Conservation (phyloP, 768 basidiomycete species). For the Saitozyma sp. region DNA sequence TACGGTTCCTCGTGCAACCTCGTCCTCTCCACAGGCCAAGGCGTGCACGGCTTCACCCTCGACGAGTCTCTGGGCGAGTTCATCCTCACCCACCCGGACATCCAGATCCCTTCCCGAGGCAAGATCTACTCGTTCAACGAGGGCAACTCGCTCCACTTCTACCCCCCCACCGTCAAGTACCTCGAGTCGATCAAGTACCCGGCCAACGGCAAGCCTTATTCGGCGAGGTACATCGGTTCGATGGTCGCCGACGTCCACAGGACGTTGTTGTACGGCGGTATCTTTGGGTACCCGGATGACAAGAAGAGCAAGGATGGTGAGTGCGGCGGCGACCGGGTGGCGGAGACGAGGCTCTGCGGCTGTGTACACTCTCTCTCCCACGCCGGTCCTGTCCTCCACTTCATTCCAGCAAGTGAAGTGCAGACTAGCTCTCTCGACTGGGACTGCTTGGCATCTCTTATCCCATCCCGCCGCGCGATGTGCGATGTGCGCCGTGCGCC, state of each 20-base stretch:
- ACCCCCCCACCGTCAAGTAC: slow-evolving; percentile 74
- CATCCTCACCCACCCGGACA: slow-evolving; percentile 96
- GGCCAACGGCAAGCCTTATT: slow-evolving; percentile 56
- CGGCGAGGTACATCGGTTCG: slow-evolving; percentile 76
- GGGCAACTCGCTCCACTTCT: slow-evolving; percentile 96
- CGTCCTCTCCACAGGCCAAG: slow-evolving; percentile 88
- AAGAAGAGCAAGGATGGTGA: slow-evolving; percentile 82
- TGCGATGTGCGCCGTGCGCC: not conserved
- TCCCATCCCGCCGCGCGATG: too few species aligned
- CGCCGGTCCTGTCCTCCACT: too few species aligned
- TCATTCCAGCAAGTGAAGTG: too few species aligned
- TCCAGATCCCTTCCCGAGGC: slow-evolving; percentile 86
- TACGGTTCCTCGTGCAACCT: slow-evolving; percentile 96
- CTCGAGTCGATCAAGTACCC: slow-evolving; percentile 71
- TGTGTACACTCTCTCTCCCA: too few species aligned
- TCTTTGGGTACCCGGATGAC: slow-evolving; percentile 97
- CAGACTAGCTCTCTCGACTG: too few species aligned
- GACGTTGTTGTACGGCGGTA: slow-evolving; percentile 94
- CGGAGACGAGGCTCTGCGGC: too few species aligned
- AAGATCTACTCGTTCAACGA: slow-evolving; percentile 99
- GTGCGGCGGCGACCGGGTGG: slow-evolving; percentile 1
- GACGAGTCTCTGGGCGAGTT: slow-evolving; percentile 96
- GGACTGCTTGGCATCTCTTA: too few species aligned
- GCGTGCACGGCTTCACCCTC: slow-evolving; percentile 97
- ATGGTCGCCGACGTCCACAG: slow-evolving; percentile 96